Evolutionary conservation across 2,329 filamentous ascomycete species (phyloP).

Genomic region (Cercospora sesami): DNA sequence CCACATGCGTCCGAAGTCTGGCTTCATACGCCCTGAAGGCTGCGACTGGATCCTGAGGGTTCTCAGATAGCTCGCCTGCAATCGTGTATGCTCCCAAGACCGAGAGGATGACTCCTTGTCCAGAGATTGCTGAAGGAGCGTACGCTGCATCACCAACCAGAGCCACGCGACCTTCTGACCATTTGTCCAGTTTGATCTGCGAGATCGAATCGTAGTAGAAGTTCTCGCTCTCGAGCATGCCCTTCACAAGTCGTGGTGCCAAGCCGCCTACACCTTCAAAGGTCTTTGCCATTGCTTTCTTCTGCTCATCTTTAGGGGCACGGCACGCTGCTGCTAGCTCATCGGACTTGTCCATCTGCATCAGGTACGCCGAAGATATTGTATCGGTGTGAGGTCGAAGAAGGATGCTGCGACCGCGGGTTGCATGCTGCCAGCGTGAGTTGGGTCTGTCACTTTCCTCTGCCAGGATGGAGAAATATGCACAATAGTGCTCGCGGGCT

Average conservation of each 20-base stretch:
- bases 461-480: slow-evolving; percentile 31
- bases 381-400: slow-evolving; percentile 22
- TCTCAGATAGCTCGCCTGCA: slow-evolving; percentile 38
- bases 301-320: slow-evolving; percentile 15
- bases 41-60: slow-evolving; percentile 19
- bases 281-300: slow-evolving; percentile 13
- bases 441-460: slow-evolving; percentile 17
- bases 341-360: slow-evolving; percentile 14
- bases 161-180: slow-evolving; percentile 37
- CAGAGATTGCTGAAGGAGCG: slow-evolving; percentile 38
- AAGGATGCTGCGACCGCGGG: slow-evolving; percentile 18
- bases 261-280: slow-evolving; percentile 21
- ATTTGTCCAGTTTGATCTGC: slow-evolving; percentile 40
- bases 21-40: slow-evolving; percentile 29
- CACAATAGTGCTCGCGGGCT: slow-evolving; percentile 24
- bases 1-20: slow-evolving; percentile 23
- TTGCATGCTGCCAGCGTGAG: slow-evolving; percentile 26
- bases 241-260: slow-evolving; percentile 36
- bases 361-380: slow-evolving; percentile 23
- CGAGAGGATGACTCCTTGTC: slow-evolving; percentile 37
- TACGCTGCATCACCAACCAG: slow-evolving; percentile 44
- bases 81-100: slow-evolving; percentile 44
- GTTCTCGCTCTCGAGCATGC: slow-evolving; percentile 42
- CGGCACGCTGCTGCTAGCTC: slow-evolving; percentile 8
- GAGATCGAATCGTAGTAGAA: slow-evolving; percentile 49